Conservation (phyloP, 768 basidiomycete genomes). For the Pisolithus orientalis region DNA sequence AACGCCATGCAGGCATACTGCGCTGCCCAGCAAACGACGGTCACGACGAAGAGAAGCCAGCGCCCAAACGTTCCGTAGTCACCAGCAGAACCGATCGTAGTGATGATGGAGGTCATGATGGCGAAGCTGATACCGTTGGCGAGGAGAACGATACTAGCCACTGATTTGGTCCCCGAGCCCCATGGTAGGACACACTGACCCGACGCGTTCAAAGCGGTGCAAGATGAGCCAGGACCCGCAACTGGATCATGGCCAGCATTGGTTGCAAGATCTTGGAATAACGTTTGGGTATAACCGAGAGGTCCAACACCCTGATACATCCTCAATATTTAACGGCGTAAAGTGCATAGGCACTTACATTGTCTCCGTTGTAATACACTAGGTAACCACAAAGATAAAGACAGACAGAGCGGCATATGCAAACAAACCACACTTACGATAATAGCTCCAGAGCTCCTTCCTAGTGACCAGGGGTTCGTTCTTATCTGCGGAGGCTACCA, state of each 20-base stretch:
- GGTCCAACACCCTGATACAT: conserved; percentile 59
- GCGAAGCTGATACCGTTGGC: conserved; percentile 75
- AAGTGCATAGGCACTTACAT: conserved; percentile 35
- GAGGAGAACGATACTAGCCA: conserved; percentile 71
- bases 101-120: conserved; percentile 77
- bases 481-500: conserved; percentile 36
- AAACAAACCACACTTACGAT: conserved; percentile 39
- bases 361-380: conserved; percentile 84
- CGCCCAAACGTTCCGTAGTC: conserved; percentile 52
- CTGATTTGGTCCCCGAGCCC: conserved; percentile 64
- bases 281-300: conserved; percentile 59
- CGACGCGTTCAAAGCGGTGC: conserved; percentile 48
- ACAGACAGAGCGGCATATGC: not conserved
- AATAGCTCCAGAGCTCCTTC: conserved; percentile 76
- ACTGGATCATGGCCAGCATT: conserved; percentile 71
- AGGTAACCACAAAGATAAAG: not conserved
- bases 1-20: conserved; percentile 75
- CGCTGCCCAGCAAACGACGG: conserved; percentile 72
- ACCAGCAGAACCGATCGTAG: conserved; percentile 53
- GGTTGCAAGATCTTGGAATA: conserved; percentile 68
- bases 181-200: conserved; percentile 77
- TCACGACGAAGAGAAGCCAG: conserved; percentile 69
- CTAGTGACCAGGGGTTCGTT: conserved; percentile 68
- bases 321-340: not conserved
- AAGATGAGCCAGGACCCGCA: conserved; percentile 65